Evolutionary conservation across 495 filamentous ascomycete species (phyloP).

Genomic region (Sporormia fimetaria): DNA sequence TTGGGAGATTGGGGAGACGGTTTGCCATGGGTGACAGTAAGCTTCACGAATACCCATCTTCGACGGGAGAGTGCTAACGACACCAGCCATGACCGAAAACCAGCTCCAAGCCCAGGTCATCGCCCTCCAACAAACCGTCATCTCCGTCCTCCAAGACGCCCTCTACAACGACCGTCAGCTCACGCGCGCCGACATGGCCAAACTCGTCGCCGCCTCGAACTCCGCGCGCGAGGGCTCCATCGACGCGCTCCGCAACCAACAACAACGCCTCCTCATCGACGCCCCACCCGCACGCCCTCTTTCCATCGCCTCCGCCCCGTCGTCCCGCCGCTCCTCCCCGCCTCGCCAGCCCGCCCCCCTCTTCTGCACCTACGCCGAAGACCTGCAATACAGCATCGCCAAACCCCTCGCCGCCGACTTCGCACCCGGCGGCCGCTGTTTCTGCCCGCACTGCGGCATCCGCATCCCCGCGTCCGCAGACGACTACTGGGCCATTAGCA

Average conservation of each 20-base stretch:
- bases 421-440: constrained; percentile 19
- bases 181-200: constrained; percentile 24
- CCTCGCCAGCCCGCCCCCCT: constrained; percentile 14
- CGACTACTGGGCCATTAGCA: constrained; percentile 27
- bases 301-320: constrained; percentile 2
- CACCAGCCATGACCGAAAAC: constrained; percentile 28
- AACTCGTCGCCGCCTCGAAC: constrained; percentile 25
- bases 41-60: constrained; percentile 1
- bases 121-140: constrained; percentile 30
- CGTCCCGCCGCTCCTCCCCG: constrained; percentile 9
- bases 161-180: constrained; percentile 25
- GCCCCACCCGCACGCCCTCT: constrained; percentile 2
- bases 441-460: constrained; percentile 22
- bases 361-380: constrained; percentile 28
- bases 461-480: constrained; percentile 11
- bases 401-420: constrained; percentile 23
- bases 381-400: constrained; percentile 22
- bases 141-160: constrained; percentile 30
- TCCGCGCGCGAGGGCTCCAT: constrained; percentile 28
- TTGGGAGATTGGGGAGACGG: constrained; percentile 22
- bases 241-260: constrained; percentile 23
- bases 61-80: constrained; percentile 2
- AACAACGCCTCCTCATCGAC: constrained; percentile 17
- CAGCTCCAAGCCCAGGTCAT: constrained; percentile 31
- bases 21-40: constrained; percentile 28